Evolutionary conservation across 306 rosid species (phyloP), one percentile per base, ranked within the genome.

Genomic region (Ceratonia siliqua): DNA sequence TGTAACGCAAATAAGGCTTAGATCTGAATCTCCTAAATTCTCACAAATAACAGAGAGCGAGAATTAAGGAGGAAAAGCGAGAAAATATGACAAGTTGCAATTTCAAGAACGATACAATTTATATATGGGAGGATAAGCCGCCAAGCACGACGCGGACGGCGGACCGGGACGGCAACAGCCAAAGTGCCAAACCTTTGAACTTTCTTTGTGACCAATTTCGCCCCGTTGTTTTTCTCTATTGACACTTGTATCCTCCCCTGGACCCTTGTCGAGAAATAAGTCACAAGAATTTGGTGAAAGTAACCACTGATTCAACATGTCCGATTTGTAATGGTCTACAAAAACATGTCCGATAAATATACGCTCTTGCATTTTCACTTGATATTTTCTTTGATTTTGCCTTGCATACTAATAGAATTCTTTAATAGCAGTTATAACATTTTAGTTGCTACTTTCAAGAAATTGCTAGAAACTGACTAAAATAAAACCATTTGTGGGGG

Each of bases 41-140:
- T 48, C 42, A 32, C 54, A 14, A 14, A 41, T 6, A 6, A 24
- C 1, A 11, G 39, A 62, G 32, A 61, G 49, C 62, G 62, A 74
- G 79, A 72, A 56, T 28, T 11, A 45, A 71, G 68, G 68, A 39
- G 56, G 52, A 50, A n/a, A 41, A 24, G 12, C 27, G 66, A n/a
- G 13, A 68, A 62, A 28, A 50, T 38, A 65, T 35, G 63, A 64
- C 45, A 0, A 35, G 1, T 36, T n/a, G 35, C 48, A 35, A 74
- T 79, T 80, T 79, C 66, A 74, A 79, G 82, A 63, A 77, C 58
- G 68, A 36, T 39, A 39, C 68, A 6, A 76, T 57, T 78, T 85
- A 82, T 84, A 85, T 53, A 54, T 3, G 25, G 56, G 35, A 56
- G 62, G 43, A 61, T 82, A 82, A 83, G 80, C 92, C 93, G 96